Evolutionary conservation across 2,329 filamentous ascomycete genomes (phyloP).

Genomic region (Thielaviopsis ethacetica): DNA sequence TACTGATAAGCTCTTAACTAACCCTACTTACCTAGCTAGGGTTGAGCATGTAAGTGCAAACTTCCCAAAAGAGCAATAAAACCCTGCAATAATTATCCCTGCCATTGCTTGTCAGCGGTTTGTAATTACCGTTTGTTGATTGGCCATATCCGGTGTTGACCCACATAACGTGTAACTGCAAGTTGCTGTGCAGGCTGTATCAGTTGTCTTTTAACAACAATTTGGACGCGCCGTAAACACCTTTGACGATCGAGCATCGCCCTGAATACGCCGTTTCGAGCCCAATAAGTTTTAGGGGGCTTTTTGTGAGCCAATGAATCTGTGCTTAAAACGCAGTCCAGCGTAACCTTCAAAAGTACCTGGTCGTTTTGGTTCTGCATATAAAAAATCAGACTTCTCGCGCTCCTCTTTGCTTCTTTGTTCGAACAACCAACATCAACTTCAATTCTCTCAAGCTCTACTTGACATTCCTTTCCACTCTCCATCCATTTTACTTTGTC

Average conservation of each 20-base stretch:
- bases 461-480: too few relatives aligned
- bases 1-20: not conserved
- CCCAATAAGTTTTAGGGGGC: not conserved
- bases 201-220: not conserved
- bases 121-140: not conserved
- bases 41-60: too few relatives aligned
- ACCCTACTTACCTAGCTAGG: not conserved
- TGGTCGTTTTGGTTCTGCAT: too few relatives aligned
- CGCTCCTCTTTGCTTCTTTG: too few relatives aligned
- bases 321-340: not conserved
- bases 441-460: too few relatives aligned
- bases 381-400: too few relatives aligned
- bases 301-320: not conserved
- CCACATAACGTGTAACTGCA: slow-evolving; percentile 1
- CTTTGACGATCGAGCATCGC: not conserved
- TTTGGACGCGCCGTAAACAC: not conserved
- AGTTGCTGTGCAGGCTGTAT: not conserved
- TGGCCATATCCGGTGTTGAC: not conserved
- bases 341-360: too few relatives aligned
- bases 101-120: slow-evolving; percentile 1
- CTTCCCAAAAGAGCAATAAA: not conserved
- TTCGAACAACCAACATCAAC: too few relatives aligned
- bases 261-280: not conserved
- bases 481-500: too few relatives aligned
- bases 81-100: not conserved